These are phyloP conservation scores for Fusarium protoensiforme DNA, from an alignment of 2,329 filamentous ascomycete species.

Conservation along the genomic window DNA sequence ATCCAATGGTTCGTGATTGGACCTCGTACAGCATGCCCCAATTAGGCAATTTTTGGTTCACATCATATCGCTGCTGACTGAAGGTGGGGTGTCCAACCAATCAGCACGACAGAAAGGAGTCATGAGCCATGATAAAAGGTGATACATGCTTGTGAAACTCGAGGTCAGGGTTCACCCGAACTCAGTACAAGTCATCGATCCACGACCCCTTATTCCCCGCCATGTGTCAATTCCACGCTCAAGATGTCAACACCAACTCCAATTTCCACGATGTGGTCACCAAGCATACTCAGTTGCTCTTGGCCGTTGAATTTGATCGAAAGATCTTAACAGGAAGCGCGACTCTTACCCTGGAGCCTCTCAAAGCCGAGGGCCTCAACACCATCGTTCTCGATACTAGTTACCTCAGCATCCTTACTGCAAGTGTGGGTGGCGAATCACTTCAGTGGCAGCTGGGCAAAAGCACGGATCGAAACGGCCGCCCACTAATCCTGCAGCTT, in stretches of 20 bases:
- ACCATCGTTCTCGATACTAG: background rate
- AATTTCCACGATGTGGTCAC: background rate
- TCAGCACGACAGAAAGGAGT: background rate
- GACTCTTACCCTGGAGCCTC: background rate
- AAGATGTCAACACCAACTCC: background rate
- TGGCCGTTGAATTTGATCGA: background rate
- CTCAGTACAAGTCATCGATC: too few relatives aligned
- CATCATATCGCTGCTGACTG: background rate
- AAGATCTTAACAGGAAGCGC: background rate
- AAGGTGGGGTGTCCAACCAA: background rate
- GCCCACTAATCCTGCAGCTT: background rate
- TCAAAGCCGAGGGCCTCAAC: background rate
- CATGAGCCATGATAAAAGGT: background rate
- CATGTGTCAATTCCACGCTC: background rate
- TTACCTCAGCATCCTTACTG: background rate
- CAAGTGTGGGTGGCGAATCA: background rate
- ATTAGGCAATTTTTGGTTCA: background rate
- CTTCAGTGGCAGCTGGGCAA: background rate
- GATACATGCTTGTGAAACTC: too few relatives aligned
- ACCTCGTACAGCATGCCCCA: background rate
- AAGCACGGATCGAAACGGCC: background rate
- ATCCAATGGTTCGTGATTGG: background rate
- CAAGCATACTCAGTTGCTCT: background rate
- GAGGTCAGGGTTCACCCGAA: too few relatives aligned
- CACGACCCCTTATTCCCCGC: too few relatives aligned